Conservation (phyloP, 768 basidiomycete species). For the Tephrocybe sp. region DNA sequence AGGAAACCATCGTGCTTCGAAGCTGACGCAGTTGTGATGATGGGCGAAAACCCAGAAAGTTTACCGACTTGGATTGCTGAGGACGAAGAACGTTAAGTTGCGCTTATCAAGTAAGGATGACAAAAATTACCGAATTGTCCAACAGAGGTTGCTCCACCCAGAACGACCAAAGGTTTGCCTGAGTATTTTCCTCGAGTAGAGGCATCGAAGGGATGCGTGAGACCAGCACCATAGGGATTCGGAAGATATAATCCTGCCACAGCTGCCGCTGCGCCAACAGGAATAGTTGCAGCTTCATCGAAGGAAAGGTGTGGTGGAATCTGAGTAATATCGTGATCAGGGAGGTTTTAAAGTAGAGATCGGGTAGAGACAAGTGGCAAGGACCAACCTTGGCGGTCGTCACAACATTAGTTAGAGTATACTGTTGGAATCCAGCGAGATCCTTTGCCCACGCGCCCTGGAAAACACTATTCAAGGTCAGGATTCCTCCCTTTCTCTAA, state of each 20-base stretch:
- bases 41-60: slow-evolving; percentile 33
- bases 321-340: slow-evolving; percentile 25
- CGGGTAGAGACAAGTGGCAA: slow-evolving; percentile 1
- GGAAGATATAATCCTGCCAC: slow-evolving; percentile 28
- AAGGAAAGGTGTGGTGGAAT: slow-evolving; percentile 31
- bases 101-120: not conserved
- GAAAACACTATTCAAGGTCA: slow-evolving; percentile 3
- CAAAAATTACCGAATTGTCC: slow-evolving; percentile 30
- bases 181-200: slow-evolving; percentile 26
- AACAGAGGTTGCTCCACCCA: slow-evolving; percentile 33
- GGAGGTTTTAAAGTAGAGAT: slow-evolving; percentile 12
- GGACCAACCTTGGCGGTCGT: slow-evolving; percentile 12
- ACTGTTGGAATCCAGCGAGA: slow-evolving; percentile 23
- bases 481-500: not conserved
- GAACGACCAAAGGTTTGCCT: slow-evolving; percentile 29
- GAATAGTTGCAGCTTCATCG: slow-evolving; percentile 34
- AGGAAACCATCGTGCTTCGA: not conserved
- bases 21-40: slow-evolving; percentile 19
- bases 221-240: slow-evolving; percentile 21
- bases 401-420: slow-evolving; percentile 18
- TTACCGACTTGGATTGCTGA: slow-evolving; percentile 27
- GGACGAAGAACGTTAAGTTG: not conserved
- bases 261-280: slow-evolving; percentile 25
- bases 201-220: slow-evolving; percentile 27
- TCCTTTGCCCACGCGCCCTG: slow-evolving; percentile 7